Conservation (phyloP, 2,329 filamentous ascomycete genomes). For the Thermothelomyces thermophilus region DNA sequence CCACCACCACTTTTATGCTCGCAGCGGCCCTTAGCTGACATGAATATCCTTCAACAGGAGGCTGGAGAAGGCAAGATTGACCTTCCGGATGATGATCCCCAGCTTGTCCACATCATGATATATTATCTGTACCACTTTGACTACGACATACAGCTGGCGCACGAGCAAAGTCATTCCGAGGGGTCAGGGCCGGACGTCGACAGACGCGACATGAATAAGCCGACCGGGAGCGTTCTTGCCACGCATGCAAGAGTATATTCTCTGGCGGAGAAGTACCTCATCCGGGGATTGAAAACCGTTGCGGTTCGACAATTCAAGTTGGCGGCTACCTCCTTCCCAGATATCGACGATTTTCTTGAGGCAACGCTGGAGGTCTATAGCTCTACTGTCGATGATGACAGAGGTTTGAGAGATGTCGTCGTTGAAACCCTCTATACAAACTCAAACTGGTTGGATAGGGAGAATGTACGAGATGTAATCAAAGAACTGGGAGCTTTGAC, state of each 20-base stretch:
- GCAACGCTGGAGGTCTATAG: neutral
- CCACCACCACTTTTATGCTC: neutral
- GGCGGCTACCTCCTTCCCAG: too few species aligned
- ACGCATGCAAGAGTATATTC: conserved; percentile 10
- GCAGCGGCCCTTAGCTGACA: too few species aligned
- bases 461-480: neutral
- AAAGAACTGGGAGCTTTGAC: neutral
- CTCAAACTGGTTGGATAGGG: neutral
- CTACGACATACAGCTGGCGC: conserved; percentile 5
- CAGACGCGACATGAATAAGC: too few species aligned
- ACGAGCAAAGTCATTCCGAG: neutral
- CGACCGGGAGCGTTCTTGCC: neutral
- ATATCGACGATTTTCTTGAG: neutral
- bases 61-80: conserved; percentile 11
- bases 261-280: conserved; percentile 9
- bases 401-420: neutral
- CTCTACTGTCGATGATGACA: neutral
- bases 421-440: neutral
- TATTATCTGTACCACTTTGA: conserved; percentile 13
- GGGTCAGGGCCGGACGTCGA: neutral
- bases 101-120: conserved; percentile 13
- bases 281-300: conserved; percentile 8
- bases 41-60: conserved; percentile 5
- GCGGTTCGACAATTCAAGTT: conserved; percentile 10
- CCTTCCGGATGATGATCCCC: conserved; percentile 12